Percentiles rank a stretch among this genome's conserved stretches.
Evolutionary conservation across 2,329 filamentous ascomycete species (phyloP).

Genomic region (Fusarium sp.): DNA sequence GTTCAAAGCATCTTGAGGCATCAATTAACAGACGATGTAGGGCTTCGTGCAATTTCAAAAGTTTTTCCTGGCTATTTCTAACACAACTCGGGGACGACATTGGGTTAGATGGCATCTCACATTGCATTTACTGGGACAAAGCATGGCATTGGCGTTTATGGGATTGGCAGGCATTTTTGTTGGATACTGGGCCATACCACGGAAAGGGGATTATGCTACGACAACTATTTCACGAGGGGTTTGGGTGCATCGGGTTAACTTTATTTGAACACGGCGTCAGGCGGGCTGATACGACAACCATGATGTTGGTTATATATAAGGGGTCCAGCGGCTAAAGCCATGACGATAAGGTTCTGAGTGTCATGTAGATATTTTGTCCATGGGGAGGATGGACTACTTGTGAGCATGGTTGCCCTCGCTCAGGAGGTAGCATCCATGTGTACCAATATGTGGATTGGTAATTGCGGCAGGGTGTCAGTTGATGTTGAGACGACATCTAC

Average conservation of each 20-base stretch:
- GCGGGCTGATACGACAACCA: constrained; percentile 14
- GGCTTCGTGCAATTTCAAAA: constrained; percentile 58
- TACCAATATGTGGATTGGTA: background rate
- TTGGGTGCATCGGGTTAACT: constrained; percentile 34
- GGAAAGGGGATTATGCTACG: constrained; percentile 23
- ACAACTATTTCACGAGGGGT: constrained; percentile 23
- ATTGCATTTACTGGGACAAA: constrained; percentile 30
- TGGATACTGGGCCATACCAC: constrained; percentile 33
- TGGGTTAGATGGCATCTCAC: constrained; percentile 24
- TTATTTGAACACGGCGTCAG: constrained; percentile 36
- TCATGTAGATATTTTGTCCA: background rate
- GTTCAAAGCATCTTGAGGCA: background rate
- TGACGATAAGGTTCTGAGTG: background rate
- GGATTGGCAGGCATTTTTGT: constrained; percentile 30
- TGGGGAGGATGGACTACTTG: background rate
- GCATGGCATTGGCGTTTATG: constrained; percentile 49
- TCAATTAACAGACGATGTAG: constrained; percentile 45
- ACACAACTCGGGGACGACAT: constrained; percentile 10
- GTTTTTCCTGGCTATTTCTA: constrained; percentile 58
- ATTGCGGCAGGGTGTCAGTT: background rate
- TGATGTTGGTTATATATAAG: constrained; percentile 15
- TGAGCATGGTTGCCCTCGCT: background rate
- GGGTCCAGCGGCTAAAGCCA: background rate
- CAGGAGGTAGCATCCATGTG: background rate
- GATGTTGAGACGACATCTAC: background rate